These are phyloP conservation scores for Fomes fomentarius DNA, from an alignment of 1,284 basidiomycete species.

Conservation along the genomic window DNA sequence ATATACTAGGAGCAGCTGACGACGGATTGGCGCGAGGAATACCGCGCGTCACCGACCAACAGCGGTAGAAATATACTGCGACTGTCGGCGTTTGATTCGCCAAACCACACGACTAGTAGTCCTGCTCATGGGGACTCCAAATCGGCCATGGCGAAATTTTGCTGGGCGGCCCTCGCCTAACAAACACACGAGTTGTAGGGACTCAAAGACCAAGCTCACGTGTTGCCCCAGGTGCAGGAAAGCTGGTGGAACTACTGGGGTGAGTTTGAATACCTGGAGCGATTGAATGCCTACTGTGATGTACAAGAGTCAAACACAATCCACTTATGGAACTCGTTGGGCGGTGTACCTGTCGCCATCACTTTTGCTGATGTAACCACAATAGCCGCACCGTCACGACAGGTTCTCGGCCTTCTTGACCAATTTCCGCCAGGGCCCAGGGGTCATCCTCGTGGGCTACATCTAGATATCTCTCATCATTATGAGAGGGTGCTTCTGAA, in stretches of 20 bases:
- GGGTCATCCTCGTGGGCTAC: too few relatives aligned
- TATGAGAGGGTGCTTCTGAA: too few relatives aligned
- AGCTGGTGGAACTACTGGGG: constrained; percentile 7
- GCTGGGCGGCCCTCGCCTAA: constrained; percentile 5
- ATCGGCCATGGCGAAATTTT: constrained; percentile 6
- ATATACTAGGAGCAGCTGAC: constrained; percentile 4
- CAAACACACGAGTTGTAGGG: not conserved
- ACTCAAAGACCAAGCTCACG: constrained; percentile 4
- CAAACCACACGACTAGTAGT: not conserved
- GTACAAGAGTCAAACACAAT: too few relatives aligned
- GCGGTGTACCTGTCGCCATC: too few relatives aligned
- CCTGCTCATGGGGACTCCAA: constrained; percentile 2
- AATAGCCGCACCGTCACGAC: too few relatives aligned
- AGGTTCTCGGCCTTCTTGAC: too few relatives aligned
- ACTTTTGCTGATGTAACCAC: too few relatives aligned
- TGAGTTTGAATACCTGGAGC: constrained; percentile 5
- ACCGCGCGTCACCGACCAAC: not conserved
- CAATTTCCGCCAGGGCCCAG: too few relatives aligned
- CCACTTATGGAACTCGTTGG: too few relatives aligned
- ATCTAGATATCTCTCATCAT: too few relatives aligned
- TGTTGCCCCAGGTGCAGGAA: constrained; percentile 1
- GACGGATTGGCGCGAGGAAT: constrained; percentile 4
- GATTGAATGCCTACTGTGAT: constrained; percentile 4
- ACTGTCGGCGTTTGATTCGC: constrained; percentile 2
- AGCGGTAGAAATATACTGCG: not conserved